Percentiles rank a stretch among this genome's conserved stretches.
Conservation (phyloP, 2,329 filamentous ascomycete genomes). For the Colletotrichum truncatum region DNA sequence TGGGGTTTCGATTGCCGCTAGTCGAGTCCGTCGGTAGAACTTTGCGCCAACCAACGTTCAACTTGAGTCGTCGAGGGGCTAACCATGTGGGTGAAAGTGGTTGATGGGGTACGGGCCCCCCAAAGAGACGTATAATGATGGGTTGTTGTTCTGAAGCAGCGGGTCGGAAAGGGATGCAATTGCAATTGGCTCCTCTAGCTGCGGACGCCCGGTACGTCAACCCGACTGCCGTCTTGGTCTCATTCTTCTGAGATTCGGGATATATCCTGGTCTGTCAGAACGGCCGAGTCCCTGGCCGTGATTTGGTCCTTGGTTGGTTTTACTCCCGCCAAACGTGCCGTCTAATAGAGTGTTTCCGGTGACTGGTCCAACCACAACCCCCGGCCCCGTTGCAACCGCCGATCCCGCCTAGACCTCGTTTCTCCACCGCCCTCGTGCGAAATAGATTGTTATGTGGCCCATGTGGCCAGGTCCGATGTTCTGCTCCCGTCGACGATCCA, state of each 20-base stretch:
- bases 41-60: constrained; percentile 1
- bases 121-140: no score
- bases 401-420: constrained; percentile 26
- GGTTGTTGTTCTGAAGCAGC: no score
- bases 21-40: not conserved
- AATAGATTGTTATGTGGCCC: constrained; percentile 21
- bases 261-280: not conserved
- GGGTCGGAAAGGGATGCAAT: no score
- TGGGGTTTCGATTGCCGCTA: constrained; percentile 11
- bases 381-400: constrained; percentile 6
- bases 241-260: not conserved
- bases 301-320: not conserved
- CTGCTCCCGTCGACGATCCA: not conserved
- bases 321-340: not conserved
- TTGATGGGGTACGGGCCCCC: no score
- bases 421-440: constrained; percentile 22
- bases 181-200: no score
- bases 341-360: not conserved
- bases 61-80: constrained; percentile 8
- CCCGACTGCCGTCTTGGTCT: constrained; percentile 13
- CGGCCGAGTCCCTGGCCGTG: not conserved
- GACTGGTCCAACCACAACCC: constrained; percentile 14
- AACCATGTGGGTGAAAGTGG: no score
- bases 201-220: not conserved
- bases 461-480: not conserved